Evolutionary conservation across 192 early-diverging fungal genomes (phyloP).

Genomic region (Umbelopsis sp.): DNA sequence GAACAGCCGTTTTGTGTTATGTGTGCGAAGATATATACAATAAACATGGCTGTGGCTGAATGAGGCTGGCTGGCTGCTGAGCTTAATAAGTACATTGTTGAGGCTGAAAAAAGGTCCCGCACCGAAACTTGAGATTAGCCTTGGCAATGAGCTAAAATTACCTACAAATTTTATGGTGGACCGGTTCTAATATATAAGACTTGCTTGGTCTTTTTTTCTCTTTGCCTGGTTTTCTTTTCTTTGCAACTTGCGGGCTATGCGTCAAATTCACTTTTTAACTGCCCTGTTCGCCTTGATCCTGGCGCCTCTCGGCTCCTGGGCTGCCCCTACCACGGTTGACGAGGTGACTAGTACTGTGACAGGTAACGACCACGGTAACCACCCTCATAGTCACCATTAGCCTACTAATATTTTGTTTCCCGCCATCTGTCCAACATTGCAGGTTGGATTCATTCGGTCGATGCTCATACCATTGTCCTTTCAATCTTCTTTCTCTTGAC

Average conservation of each 20-base stretch:
- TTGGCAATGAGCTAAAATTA: too few species aligned
- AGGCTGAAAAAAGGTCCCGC: too few species aligned
- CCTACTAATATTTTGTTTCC: not conserved
- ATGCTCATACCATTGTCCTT: slow-evolving; percentile 33
- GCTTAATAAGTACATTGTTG: too few species aligned
- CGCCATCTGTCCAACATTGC: not conserved
- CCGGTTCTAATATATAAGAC: too few species aligned
- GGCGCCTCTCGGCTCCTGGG: slow-evolving; percentile 5
- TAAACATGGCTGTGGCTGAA: too few species aligned
- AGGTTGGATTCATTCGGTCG: slow-evolving; percentile 25
- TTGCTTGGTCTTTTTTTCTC: too few species aligned
- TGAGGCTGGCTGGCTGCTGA: too few species aligned
- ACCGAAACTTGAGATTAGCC: too few species aligned
- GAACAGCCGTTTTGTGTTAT: too few species aligned
- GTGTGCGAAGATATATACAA: too few species aligned
- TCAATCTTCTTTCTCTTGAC: slow-evolving; percentile 35
- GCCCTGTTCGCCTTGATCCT: not conserved
- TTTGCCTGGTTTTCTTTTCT: not conserved
- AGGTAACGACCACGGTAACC: not conserved
- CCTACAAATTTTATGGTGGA: too few species aligned
- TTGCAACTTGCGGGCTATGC: not conserved
- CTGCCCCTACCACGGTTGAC: not conserved
- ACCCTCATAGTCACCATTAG: not conserved
- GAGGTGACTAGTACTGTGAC: not conserved
- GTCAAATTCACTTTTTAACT: slow-evolving; percentile 13